Conservation (phyloP, 345 rosid species). For the Camelina neglecta region DNA sequence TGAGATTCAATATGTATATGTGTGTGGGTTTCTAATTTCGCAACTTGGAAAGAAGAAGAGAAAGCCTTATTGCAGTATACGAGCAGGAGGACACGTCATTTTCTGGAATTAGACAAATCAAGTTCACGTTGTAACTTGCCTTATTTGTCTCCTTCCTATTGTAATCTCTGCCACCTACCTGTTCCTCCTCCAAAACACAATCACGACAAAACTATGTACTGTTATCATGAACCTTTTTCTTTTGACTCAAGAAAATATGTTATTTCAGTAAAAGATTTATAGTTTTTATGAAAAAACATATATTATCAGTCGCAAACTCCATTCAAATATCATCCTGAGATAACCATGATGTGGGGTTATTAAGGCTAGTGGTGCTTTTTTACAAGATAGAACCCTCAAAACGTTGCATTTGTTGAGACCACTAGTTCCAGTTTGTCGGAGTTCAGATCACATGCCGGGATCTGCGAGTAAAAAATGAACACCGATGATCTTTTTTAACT, state of each 20-base stretch:
- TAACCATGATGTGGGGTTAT: background rate
- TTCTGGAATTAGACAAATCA: conserved; percentile 43
- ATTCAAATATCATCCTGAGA: background rate
- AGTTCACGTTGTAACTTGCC: conserved; percentile 47
- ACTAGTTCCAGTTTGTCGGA: background rate
- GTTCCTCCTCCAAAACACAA: conserved; percentile 37
- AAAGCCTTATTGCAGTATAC: conserved; percentile 18
- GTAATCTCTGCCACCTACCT: conserved; percentile 41
- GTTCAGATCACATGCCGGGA: background rate
- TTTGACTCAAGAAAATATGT: background rate
- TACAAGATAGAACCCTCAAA: background rate
- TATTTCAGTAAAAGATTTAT: background rate
- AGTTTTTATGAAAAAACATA: too few species aligned
- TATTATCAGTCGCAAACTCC: background rate
- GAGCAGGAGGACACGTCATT: conserved; percentile 26
- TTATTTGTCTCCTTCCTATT: conserved; percentile 45
- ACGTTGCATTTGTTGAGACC: background rate
- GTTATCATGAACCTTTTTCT: background rate
- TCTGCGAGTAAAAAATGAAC: background rate
- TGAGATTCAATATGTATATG: conserved; percentile 3
- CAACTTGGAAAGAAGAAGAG: conserved; percentile 35
- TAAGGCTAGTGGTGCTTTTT: background rate
- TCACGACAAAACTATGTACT: conserved; percentile 35
- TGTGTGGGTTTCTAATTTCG: conserved; percentile 18
- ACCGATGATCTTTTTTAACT: background rate